phyloP scores from a whole-genome alignment of 805 yeast species.

The Middelhovenomyces tepae region DNA sequence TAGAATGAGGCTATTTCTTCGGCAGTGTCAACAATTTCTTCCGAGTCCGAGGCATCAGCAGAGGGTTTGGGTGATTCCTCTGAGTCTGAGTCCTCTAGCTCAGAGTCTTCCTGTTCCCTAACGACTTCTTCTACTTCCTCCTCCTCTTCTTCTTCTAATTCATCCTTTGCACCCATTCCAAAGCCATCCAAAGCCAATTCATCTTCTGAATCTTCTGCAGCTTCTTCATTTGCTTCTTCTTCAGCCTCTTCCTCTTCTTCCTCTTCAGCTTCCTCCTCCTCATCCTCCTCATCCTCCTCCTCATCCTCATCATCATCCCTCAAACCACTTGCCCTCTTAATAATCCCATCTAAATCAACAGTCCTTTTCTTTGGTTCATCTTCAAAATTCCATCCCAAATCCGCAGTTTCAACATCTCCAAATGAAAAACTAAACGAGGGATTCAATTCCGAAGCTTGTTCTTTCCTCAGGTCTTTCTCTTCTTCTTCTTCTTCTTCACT shows the following conservation, averaged over 20 bases:
- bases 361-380: too few species aligned
- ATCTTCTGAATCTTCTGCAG: conserved; percentile 36
- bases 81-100: conserved; percentile 29
- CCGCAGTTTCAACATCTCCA: conserved; percentile 34
- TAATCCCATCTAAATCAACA: conserved; percentile 62
- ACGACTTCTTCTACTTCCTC: conserved; percentile 22
- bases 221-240: conserved; percentile 32
- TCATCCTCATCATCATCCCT: conserved; percentile 37
- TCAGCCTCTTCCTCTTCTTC: conserved; percentile 26
- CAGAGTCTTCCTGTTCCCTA: conserved; percentile 23
- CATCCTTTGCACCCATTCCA: conserved; percentile 26
- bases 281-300: conserved; percentile 53
- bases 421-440: conserved; percentile 65
- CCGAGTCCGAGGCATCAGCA: conserved; percentile 18
- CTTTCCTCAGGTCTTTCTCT: conserved; percentile 19
- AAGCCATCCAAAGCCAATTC: conserved; percentile 37
- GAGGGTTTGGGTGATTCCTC: conserved; percentile 27
- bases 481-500: conserved; percentile 15
- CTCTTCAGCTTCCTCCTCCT: conserved; percentile 56
- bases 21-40: conserved; percentile 50
- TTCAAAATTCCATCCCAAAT: conserved; percentile 82
- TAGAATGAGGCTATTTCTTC: conserved; percentile 79
- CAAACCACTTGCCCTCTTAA: conserved; percentile 71
- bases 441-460: conserved; percentile 47
- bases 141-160: conserved; percentile 26